Percentiles rank a stretch among this genome's conserved stretches.
Evolutionary conservation across 1,284 basidiomycete species (phyloP).

Genomic region (Irpex rosettiformis): DNA sequence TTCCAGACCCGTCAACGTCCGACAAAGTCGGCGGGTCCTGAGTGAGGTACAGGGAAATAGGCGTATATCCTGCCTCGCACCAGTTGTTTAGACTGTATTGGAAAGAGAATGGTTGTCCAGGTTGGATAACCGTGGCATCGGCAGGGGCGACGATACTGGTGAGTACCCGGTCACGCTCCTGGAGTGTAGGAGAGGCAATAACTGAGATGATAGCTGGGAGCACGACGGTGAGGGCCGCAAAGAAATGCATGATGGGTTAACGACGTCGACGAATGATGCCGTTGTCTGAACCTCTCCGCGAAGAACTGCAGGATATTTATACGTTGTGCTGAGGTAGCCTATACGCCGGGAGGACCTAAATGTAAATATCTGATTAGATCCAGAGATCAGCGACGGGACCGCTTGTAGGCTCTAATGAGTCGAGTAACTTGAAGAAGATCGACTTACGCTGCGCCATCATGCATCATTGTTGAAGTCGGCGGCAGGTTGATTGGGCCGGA

Average conservation of each 20-base stretch:
- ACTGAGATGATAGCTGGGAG: not conserved
- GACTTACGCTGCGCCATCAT: not conserved
- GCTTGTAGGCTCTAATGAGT: not conserved
- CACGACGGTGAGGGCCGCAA: not conserved
- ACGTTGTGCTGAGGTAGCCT: too few relatives aligned
- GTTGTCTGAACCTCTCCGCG: not conserved
- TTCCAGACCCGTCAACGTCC: constrained; percentile 1
- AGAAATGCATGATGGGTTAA: not conserved
- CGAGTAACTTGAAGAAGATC: not conserved
- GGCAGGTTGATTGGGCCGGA: not conserved
- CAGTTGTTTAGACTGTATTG: constrained; percentile 3
- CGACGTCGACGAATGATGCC: not conserved
- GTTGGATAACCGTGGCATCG: not conserved
- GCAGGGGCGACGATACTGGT: constrained; percentile 4
- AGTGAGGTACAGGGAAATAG: constrained; percentile 1
- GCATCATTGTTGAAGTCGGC: not conserved
- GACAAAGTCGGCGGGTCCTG: not conserved
- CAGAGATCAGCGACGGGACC: too few relatives aligned
- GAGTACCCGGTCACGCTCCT: not conserved
- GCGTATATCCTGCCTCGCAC: constrained; percentile 10
- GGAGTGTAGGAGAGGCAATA: not conserved
- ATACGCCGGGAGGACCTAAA: too few relatives aligned
- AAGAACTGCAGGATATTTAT: not conserved
- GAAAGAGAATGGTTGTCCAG: constrained; percentile 4
- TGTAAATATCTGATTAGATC: too few relatives aligned